Evolutionary conservation across 306 rosid genomes (phyloP).

Genomic region (Malus fusca): DNA sequence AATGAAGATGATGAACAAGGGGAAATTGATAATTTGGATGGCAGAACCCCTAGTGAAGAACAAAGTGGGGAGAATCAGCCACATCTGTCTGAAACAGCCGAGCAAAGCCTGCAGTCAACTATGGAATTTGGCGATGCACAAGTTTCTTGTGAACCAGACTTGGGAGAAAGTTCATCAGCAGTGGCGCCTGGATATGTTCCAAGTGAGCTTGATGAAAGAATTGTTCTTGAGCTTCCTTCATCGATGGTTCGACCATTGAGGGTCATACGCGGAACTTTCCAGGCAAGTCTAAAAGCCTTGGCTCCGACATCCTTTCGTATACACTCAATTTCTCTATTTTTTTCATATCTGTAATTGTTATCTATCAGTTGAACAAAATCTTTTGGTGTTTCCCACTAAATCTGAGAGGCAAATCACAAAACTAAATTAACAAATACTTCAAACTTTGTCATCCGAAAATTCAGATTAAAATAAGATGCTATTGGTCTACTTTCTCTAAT

Average conservation of each 20-base stretch:
- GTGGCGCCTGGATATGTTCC: slow-evolving; percentile 80
- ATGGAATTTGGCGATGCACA: slow-evolving; percentile 38
- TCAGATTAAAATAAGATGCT: neutral
- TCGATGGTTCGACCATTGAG: slow-evolving; percentile 88
- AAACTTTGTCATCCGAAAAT: neutral
- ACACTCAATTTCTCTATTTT: neutral
- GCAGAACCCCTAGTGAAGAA: slow-evolving; percentile 31
- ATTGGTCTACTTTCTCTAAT: neutral
- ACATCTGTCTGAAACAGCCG: slow-evolving; percentile 37
- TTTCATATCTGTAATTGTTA: neutral
- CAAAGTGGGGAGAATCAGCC: slow-evolving; percentile 38
- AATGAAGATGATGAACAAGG: slow-evolving; percentile 59
- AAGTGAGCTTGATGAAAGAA: slow-evolving; percentile 84
- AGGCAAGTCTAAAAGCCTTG: slow-evolving; percentile 47
- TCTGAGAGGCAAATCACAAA: neutral
- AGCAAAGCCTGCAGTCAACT: slow-evolving; percentile 33
- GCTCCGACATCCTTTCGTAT: slow-evolving; percentile 13
- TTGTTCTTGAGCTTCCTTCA: slow-evolving; percentile 80
- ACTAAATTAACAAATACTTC: neutral
- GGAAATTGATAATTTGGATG: slow-evolving; percentile 56
- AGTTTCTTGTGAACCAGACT: slow-evolving; percentile 40
- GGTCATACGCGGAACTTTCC: slow-evolving; percentile 82
- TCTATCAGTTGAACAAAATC: neutral
- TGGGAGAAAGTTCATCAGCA: slow-evolving; percentile 52
- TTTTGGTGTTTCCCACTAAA: neutral